These are phyloP conservation scores for Gaertneriomyces semiglobifer DNA, from an alignment of 192 early-diverging fungal species.

Conservation along the genomic window DNA sequence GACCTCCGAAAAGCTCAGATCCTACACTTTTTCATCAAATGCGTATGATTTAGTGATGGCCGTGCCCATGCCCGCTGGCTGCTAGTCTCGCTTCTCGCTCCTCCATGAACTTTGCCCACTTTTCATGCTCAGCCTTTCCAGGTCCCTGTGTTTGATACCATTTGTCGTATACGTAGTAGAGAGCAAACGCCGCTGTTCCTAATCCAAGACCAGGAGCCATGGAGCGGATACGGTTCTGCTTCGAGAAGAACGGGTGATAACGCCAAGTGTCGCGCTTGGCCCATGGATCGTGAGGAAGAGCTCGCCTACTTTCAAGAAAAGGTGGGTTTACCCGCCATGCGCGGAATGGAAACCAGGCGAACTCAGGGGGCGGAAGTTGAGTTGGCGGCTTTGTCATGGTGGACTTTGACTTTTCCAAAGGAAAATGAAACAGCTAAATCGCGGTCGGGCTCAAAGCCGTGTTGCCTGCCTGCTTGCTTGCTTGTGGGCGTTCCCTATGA, in stretches of 20 bases:
- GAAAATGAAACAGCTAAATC: too few relatives aligned
- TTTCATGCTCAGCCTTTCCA: conserved; percentile 36
- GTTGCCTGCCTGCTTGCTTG: too few relatives aligned
- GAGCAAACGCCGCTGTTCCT: conserved; percentile 32
- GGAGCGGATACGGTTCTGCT: conserved; percentile 20
- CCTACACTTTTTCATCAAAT: neutral
- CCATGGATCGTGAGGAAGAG: conserved; percentile 41
- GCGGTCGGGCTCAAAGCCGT: too few relatives aligned
- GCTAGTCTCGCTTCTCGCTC: conserved; percentile 38
- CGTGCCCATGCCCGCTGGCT: conserved; percentile 23
- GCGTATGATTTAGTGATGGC: conserved; percentile 7
- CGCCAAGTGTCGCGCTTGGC: conserved; percentile 47
- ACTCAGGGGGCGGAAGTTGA: conserved; percentile 22
- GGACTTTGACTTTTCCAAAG: too few relatives aligned
- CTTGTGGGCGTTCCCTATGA: too few relatives aligned
- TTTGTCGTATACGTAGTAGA: conserved; percentile 47
- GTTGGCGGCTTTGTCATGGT: too few relatives aligned
- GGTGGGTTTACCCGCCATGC: conserved; percentile 30
- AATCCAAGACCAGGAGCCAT: conserved; percentile 43
- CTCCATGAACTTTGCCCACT: conserved; percentile 42
- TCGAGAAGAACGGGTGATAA: conserved; percentile 39
- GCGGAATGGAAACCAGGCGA: conserved; percentile 34
- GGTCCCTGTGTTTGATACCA: conserved; percentile 46
- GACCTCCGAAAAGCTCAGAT: neutral
- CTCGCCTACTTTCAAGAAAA: conserved; percentile 20